Base-by-base conservation (phyloP, 306 rosid species). In the Hippophae gyantsensis region DNA sequence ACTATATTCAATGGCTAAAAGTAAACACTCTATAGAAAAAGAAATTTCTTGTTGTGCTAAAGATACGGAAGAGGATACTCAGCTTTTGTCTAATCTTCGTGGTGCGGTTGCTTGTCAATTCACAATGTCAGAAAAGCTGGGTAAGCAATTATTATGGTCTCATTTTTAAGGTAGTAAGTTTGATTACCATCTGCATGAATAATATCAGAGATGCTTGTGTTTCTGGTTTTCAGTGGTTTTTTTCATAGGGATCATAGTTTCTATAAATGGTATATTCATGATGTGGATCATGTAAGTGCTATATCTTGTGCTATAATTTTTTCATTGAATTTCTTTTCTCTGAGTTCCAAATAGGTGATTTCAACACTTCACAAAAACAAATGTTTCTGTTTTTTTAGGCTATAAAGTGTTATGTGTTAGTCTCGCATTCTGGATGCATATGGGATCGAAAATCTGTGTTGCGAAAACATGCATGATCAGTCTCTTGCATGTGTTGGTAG, bases 401-500 rank as follows among this genome's bases (percentile, higher is more conserved):
- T 46, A 75, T 79, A 44, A 76, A 84, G 71, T 84, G 82, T 66
- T 86, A 64, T 66, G 78, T 73, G 74, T 80, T 86, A 64, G 86
- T 79, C 73, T 81, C 95, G 56, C 95, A 86, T 82, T 83, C 90
- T 67, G 77, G 81, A 1, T 84, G 90, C 76, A 86, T 86, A 75
- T 86, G 90, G 88, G 95, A 86, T 86, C 86, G 79, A 79, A 79
- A 80, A 73, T 79, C 79, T 86, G 54, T 83, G 90, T 73, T 84
- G 95, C 44, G 86, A 86, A 71, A 79, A 86, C 75, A 65, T 70
- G 73, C 95, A 86, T 49, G 86, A 83, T 68, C 78, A 85, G 48
- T 79, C 90, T 66, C 78, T 79, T 66, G 86, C 87, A 61, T 86
- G 95, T 72, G 70, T 78, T 69, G 88, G 90, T 58, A 84, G 84